A percentile compares a stretch with the other conserved stretches of the same genome.
Conservation (phyloP, 2,329 filamentous ascomycete genomes). For the Thielaviopsis cerberus region DNA sequence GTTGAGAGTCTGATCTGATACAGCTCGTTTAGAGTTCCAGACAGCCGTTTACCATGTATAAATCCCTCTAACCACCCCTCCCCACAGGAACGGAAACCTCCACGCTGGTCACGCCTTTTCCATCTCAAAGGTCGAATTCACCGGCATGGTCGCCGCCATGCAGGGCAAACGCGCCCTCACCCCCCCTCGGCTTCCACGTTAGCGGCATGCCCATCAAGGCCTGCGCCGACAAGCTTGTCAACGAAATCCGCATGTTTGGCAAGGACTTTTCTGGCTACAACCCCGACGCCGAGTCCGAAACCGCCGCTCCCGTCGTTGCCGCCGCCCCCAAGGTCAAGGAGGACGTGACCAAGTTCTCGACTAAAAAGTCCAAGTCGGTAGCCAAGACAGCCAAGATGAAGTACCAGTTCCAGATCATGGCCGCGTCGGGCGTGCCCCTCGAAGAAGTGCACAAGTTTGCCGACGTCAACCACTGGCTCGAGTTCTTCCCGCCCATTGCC, state of each 20-base stretch:
- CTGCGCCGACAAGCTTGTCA: constrained; percentile 81
- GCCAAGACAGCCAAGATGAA: constrained; percentile 85
- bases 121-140: constrained; percentile 83
- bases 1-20: no score
- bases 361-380: constrained; percentile 80
- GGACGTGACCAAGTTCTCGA: constrained; percentile 77
- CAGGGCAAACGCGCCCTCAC: constrained; percentile 74
- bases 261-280: constrained; percentile 64
- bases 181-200: constrained; percentile 76
- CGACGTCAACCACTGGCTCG: constrained; percentile 78
- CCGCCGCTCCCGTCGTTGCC: constrained; percentile 27
- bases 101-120: constrained; percentile 90
- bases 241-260: constrained; percentile 80
- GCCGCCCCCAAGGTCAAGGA: constrained; percentile 52
- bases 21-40: no score
- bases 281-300: constrained; percentile 34
- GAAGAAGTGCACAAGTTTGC: constrained; percentile 88
- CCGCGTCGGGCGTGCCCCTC: constrained; percentile 68
- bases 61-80: constrained; percentile 19
- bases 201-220: constrained; percentile 98
- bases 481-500: constrained; percentile 51
- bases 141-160: constrained; percentile 71
- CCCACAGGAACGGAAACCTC: constrained; percentile 52
- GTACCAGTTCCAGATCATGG: constrained; percentile 92
- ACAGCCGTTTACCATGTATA: no score